A percentile compares a stretch with the other conserved stretches of the same genome.
phyloP scores from a whole-genome alignment of 805 yeast genomes.

The Ogataea degrootiae region DNA sequence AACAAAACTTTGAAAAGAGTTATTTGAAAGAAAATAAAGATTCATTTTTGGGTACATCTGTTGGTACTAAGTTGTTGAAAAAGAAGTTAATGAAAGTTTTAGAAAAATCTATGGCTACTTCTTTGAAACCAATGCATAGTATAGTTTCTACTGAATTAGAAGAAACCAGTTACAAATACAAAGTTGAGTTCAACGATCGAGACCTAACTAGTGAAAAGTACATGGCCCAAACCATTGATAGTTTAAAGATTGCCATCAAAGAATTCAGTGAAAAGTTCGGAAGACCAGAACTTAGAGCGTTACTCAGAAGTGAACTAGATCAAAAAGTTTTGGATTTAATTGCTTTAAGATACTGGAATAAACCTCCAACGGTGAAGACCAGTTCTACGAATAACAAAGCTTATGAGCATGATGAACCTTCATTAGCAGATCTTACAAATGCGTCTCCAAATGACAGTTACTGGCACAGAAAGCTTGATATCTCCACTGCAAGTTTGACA shows the following conservation, averaged over 20 bases:
- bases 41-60: slow-evolving; percentile 57
- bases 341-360: slow-evolving; percentile 92
- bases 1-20: slow-evolving; percentile 57
- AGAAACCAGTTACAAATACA: slow-evolving; percentile 86
- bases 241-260: slow-evolving; percentile 78
- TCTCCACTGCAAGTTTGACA: slow-evolving; percentile 77
- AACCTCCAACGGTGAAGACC: slow-evolving; percentile 35
- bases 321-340: slow-evolving; percentile 82
- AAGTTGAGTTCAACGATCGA: slow-evolving; percentile 95
- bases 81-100: slow-evolving; percentile 79
- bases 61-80: slow-evolving; percentile 72
- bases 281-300: slow-evolving; percentile 71
- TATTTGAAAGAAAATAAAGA: slow-evolving; percentile 64
- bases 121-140: slow-evolving; percentile 80
- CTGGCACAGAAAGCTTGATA: slow-evolving; percentile 86
- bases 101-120: slow-evolving; percentile 86
- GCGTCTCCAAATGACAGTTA: slow-evolving; percentile 64
- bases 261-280: slow-evolving; percentile 82
- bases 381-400: slow-evolving; percentile 6
- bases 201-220: slow-evolving; percentile 92
- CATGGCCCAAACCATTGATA: slow-evolving; percentile 85
- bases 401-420: slow-evolving; percentile 37
- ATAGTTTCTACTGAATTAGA: slow-evolving; percentile 88
- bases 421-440: slow-evolving; percentile 50
- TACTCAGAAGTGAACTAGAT: slow-evolving; percentile 79